These are phyloP conservation scores for Volvariella surrecta DNA, from an alignment of 1,284 basidiomycete species.

Conservation along the genomic window DNA sequence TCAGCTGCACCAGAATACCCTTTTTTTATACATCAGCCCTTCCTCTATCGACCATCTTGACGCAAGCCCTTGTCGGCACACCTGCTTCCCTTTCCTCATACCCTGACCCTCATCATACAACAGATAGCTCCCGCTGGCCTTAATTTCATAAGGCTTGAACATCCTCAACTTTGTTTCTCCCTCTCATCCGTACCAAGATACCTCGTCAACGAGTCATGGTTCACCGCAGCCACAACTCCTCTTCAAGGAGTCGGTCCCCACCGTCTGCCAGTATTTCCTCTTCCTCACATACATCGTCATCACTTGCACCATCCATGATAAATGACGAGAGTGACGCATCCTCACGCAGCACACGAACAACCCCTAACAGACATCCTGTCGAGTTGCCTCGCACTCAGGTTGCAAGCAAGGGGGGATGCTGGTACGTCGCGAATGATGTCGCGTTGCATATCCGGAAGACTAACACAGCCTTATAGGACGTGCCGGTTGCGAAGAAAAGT, in stretches of 20 bases:
- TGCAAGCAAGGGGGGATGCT: slow-evolving; percentile 65
- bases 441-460: slow-evolving; percentile 4
- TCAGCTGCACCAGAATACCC: slow-evolving; percentile 17
- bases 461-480: slow-evolving; percentile 43
- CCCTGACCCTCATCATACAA: slow-evolving; percentile 18
- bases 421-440: slow-evolving; percentile 34
- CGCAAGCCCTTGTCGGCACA: slow-evolving; percentile 21
- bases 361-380: slow-evolving; percentile 38
- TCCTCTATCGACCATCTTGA: slow-evolving; percentile 15
- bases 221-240: slow-evolving; percentile 11
- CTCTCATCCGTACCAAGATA: slow-evolving; percentile 14
- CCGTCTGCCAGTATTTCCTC: slow-evolving; percentile 36
- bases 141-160: slow-evolving; percentile 21
- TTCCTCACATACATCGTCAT: slow-evolving; percentile 23
- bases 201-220: not conserved
- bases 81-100: slow-evolving; percentile 27
- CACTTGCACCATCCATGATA: slow-evolving; percentile 26
- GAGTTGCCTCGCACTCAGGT: slow-evolving; percentile 46
- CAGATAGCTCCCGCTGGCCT: slow-evolving; percentile 24
- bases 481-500: slow-evolving; percentile 76
- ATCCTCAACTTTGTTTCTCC: not conserved
- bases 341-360: slow-evolving; percentile 31
- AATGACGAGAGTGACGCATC: slow-evolving; percentile 31
- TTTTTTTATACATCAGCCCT: slow-evolving; percentile 24
- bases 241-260: slow-evolving; percentile 37